phyloP scores from a whole-genome alignment of 164 flowering plant species.

The Tinospora cordifolia region DNA sequence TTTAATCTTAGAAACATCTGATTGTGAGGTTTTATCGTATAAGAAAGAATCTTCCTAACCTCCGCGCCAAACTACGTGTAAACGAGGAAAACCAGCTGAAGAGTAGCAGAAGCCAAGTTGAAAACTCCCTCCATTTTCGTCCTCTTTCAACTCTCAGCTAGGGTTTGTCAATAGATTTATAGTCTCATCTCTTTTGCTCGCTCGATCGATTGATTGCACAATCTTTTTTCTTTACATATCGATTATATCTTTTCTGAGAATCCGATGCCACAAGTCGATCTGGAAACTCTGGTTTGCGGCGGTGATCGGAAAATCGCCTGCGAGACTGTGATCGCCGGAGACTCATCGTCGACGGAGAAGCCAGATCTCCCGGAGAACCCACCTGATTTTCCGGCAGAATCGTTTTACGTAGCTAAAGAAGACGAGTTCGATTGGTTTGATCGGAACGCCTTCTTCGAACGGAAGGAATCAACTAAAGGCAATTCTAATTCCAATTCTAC shows the following conservation, averaged over 20 bases:
- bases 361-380: conserved; percentile 9
- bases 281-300: conserved; percentile 18
- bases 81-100: not conserved
- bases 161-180: not conserved
- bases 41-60: not conserved
- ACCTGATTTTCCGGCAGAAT: conserved; percentile 22
- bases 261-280: conserved; percentile 18
- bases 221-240: not conserved
- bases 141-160: not conserved
- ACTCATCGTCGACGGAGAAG: not conserved
- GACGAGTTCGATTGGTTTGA: conserved; percentile 28
- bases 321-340: conserved; percentile 11
- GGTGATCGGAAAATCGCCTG: conserved; percentile 20
- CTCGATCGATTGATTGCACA: not conserved
- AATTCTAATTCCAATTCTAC: conserved; percentile 8
- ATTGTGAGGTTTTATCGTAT: not conserved
- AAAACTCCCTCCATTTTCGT: conserved; percentile 7
- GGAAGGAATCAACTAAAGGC: conserved; percentile 24
- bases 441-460: conserved; percentile 18
- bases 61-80: not conserved
- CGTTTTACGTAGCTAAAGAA: conserved; percentile 16
- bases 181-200: not conserved
- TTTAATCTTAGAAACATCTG: no score
- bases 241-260: not conserved
- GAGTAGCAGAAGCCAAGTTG: not conserved